Percentiles rank a stretch among this genome's conserved stretches.
phyloP scores from a whole-genome alignment of 2,329 filamentous ascomycete species.

The Tolypocladium cylindrosporum region DNA sequence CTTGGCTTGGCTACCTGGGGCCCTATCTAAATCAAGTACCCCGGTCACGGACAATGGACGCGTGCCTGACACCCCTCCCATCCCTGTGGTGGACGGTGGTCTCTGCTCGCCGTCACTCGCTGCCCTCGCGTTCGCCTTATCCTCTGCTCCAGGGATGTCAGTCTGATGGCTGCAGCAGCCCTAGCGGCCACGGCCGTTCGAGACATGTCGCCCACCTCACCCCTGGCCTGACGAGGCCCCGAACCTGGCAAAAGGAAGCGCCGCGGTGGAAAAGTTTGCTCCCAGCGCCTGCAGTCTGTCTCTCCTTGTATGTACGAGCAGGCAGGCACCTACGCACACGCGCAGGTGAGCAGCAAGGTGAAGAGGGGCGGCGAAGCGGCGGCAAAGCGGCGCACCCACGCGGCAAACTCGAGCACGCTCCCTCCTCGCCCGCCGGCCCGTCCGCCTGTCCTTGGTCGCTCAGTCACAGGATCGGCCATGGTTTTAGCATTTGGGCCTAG shows the following conservation, averaged over 20 bases:
- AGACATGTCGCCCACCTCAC: neutral
- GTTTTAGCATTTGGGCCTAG: neutral
- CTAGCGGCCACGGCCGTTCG: neutral
- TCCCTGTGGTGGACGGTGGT: neutral
- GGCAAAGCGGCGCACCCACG: too few relatives aligned
- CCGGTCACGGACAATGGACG: neutral
- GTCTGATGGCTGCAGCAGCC: neutral
- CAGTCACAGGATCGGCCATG: neutral
- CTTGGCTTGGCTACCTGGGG: neutral
- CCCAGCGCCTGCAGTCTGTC: neutral
- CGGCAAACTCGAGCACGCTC: neutral
- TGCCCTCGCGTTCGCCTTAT: neutral
- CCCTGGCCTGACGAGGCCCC: neutral
- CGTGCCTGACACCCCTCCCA: neutral
- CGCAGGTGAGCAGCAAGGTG: neutral
- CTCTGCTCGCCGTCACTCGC: neutral
- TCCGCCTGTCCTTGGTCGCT: neutral
- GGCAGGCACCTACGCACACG: neutral
- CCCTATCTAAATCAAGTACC: neutral
- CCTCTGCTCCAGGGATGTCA: neutral
- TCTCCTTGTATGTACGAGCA: too few relatives aligned
- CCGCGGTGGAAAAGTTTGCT: neutral
- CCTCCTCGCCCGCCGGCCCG: neutral
- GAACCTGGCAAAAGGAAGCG: neutral
- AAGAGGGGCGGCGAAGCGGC: neutral